Evolutionary conservation across 345 rosid species (phyloP).

Genomic region (Microcos paniculata): DNA sequence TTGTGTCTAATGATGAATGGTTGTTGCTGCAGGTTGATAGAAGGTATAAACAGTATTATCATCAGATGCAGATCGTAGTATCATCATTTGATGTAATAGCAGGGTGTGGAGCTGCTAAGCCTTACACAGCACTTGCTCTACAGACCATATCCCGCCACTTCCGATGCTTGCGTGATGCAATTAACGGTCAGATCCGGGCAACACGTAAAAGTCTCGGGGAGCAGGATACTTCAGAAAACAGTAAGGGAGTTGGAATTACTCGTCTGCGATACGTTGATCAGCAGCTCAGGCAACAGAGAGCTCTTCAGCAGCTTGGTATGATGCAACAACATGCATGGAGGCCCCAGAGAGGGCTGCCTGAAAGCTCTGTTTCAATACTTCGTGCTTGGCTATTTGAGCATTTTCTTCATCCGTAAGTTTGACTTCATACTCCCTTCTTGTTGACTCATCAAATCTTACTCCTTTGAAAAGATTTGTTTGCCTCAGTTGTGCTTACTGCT

Average conservation of each 20-base stretch:
- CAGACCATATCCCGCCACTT: slow-evolving; percentile 96
- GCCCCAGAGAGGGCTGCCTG: slow-evolving; percentile 96
- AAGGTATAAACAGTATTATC: slow-evolving; percentile 89
- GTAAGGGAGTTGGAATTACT: slow-evolving; percentile 69
- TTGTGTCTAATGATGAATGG: not conserved
- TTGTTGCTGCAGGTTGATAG: slow-evolving; percentile 70
- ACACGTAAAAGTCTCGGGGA: slow-evolving; percentile 79
- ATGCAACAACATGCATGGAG: slow-evolving; percentile 93
- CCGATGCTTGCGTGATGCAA: slow-evolving; percentile 85
- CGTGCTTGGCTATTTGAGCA: slow-evolving; percentile 99
- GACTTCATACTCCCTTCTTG: not conserved
- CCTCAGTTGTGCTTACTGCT: not conserved
- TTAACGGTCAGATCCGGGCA: slow-evolving; percentile 64
- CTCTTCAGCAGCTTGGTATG: slow-evolving; percentile 89
- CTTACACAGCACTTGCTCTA: slow-evolving; percentile 84
- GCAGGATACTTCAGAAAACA: slow-evolving; percentile 60
- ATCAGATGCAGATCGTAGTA: slow-evolving; percentile 95
- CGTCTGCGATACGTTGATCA: slow-evolving; percentile 90
- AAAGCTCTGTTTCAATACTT: slow-evolving; percentile 83
- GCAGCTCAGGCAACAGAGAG: slow-evolving; percentile 90
- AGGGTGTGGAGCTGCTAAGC: slow-evolving; percentile 86
- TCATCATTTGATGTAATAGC: slow-evolving; percentile 90
- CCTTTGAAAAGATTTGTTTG: not conserved
- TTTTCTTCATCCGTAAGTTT: slow-evolving; percentile 92
- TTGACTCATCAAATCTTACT: not conserved